Evolutionary conservation across 257 asterid genomes (phyloP).

Genomic region (Knoxia roxburghii): DNA sequence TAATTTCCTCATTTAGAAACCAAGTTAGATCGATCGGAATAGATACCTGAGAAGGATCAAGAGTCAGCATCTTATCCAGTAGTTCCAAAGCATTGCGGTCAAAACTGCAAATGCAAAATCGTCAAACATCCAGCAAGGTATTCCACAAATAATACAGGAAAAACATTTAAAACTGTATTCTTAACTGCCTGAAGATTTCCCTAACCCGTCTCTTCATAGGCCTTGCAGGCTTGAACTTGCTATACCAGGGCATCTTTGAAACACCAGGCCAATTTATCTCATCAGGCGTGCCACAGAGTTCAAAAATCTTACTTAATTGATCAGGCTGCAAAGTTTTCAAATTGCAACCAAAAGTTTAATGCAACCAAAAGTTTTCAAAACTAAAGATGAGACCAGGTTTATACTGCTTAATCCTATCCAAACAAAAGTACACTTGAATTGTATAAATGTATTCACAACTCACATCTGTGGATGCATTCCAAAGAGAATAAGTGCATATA

Average conservation of each 20-base stretch:
- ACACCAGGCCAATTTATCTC: slow-evolving; percentile 97
- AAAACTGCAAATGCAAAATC: slow-evolving; percentile 47
- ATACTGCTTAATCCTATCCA: background rate
- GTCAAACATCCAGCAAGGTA: slow-evolving; percentile 19
- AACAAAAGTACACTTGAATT: background rate
- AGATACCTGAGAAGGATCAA: slow-evolving; percentile 93
- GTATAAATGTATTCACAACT: background rate
- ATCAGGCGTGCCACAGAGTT: slow-evolving; percentile 98
- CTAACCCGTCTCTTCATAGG: slow-evolving; percentile 78
- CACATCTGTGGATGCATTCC: slow-evolving; percentile 4
- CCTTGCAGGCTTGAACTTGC: slow-evolving; percentile 84
- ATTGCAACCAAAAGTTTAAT: too few relatives aligned
- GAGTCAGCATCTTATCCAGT: slow-evolving; percentile 86
- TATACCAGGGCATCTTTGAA: slow-evolving; percentile 91
- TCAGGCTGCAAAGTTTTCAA: slow-evolving; percentile 55
- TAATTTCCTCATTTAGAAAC: too few relatives aligned
- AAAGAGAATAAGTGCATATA: background rate
- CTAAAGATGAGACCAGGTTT: background rate
- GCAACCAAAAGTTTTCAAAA: background rate
- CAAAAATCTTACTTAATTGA: slow-evolving; percentile 83
- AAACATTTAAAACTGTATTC: slow-evolving; percentile 22
- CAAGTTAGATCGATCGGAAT: background rate
- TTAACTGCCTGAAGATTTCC: slow-evolving; percentile 85
- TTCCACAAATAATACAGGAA: slow-evolving; percentile 2
- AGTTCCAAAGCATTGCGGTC: slow-evolving; percentile 87